Evolutionary conservation across 805 yeast genomes (phyloP).

Genomic region (Sugiyamaella valdiviana): DNA sequence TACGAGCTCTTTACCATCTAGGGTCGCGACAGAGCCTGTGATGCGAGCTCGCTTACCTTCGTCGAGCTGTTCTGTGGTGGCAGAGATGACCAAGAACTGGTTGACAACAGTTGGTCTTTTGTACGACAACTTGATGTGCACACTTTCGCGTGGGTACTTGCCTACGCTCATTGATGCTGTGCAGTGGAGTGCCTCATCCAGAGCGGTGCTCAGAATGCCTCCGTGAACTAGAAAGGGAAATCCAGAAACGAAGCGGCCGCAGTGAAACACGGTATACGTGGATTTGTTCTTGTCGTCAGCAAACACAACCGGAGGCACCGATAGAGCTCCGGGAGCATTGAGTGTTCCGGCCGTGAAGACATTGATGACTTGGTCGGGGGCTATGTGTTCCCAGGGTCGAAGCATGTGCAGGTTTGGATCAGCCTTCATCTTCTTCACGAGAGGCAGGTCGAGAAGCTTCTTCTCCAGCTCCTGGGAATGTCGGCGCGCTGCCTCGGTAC

Average conservation of each 20-base stretch:
- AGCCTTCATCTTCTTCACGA: slow-evolving; percentile 1
- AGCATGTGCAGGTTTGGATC: slow-evolving; percentile 1
- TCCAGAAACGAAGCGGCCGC: slow-evolving; percentile 75
- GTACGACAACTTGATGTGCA: slow-evolving; percentile 41
- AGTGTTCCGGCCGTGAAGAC: slow-evolving; percentile 47
- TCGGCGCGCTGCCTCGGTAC: background rate
- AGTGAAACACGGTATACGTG: slow-evolving; percentile 61
- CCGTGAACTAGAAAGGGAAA: slow-evolving; percentile 87
- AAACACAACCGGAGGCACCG: slow-evolving; percentile 66
- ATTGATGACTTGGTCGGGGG: background rate
- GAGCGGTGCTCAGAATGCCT: slow-evolving; percentile 72
- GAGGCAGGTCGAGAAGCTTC: background rate
- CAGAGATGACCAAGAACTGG: slow-evolving; percentile 63
- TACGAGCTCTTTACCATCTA: slow-evolving; percentile 51
- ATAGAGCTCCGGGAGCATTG: slow-evolving; percentile 70
- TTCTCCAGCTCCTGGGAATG: slow-evolving; percentile 4
- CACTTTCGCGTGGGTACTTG: slow-evolving; percentile 12
- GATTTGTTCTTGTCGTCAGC: slow-evolving; percentile 51
- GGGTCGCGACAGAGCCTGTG: slow-evolving; percentile 45
- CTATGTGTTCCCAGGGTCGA: slow-evolving; percentile 9
- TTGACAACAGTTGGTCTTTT: slow-evolving; percentile 71
- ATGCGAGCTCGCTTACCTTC: slow-evolving; percentile 8
- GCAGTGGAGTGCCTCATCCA: slow-evolving; percentile 59
- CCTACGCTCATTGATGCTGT: slow-evolving; percentile 17
- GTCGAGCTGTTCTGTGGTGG: slow-evolving; percentile 34